These are phyloP conservation scores for Cydonia oblonga DNA, from an alignment of 331 rosid genomes.

Conservation along the genomic window DNA sequence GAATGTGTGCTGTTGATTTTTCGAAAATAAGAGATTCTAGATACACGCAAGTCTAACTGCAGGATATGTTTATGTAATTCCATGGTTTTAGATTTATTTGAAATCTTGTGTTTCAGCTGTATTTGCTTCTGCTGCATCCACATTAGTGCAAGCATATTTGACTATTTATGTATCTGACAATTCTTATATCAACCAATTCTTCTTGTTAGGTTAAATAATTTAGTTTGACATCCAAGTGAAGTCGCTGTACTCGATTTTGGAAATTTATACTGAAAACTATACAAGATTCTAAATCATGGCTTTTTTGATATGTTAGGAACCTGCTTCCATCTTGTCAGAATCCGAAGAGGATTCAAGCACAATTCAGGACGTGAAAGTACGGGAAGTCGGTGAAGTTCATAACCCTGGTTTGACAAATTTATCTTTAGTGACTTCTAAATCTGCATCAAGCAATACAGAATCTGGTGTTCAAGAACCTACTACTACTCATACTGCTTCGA, in stretches of 20 bases:
- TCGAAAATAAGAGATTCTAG: neutral
- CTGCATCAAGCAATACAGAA: neutral
- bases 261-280: neutral
- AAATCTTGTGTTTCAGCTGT: neutral
- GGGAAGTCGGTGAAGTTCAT: neutral
- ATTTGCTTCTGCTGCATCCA: neutral
- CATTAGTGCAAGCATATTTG: neutral
- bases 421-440: neutral
- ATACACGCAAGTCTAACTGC: neutral
- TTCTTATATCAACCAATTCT: neutral
- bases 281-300: neutral
- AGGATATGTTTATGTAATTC: neutral
- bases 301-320: conserved; percentile 1
- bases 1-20: neutral
- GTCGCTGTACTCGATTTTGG: neutral
- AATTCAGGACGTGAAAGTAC: neutral
- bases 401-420: neutral
- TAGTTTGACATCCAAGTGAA: neutral
- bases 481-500: neutral
- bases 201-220: neutral
- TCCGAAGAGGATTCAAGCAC: neutral
- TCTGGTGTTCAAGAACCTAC: neutral
- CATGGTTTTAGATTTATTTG: neutral
- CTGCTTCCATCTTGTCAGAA: neutral
- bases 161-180: neutral